Evolutionary conservation across 176 grass and related monocot species (phyloP), one percentile per base, ranked within the genome.

Genomic region (Raddia distichophylla): DNA sequence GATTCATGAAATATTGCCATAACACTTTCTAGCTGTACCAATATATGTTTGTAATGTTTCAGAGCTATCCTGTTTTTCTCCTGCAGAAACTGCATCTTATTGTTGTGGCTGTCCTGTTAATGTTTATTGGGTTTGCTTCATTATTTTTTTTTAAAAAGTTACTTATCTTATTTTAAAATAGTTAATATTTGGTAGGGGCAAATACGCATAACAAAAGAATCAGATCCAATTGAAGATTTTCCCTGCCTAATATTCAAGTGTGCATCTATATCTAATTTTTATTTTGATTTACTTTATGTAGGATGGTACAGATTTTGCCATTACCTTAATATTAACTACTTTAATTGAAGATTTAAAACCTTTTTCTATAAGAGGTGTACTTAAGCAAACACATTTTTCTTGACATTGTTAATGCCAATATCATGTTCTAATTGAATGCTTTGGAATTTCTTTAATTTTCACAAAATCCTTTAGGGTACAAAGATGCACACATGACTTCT

Each of bases 401-500:
- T 71, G 68, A 42, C 34, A 6, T 61, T 60, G 17, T 66, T 47
- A 80, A 37, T 76, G 13, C 40, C 19, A 20, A 20, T 27, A 81
- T 35, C 64, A 59, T 67, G 12, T 51, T 71, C 37, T 85, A 59
- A 71, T 55, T 18, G 13, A 84, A 53, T 84, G 42, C 9, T 10
- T 80, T 73, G 43, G 12, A 48, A 42, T 80, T 52, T 61, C 47
- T 73, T 19, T 72, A 17, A 45, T 35, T 19, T 83, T 42, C 27
- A 42, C 47, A 53, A 77, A 73, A 43, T 51, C 5, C 33, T 83
- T 32, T 54, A 66, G 57, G 52, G 10, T 43, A 73, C 52, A 52
- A 82, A 72, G 55, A 81, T 75, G 58, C 47, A 51, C 45, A 61
- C 49, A 47, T 55, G 76, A 75, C 17, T 84, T 76, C 33, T 60